These are phyloP conservation scores for Fragosphaeria purpurea DNA, from an alignment of 2,329 filamentous ascomycete species.

Conservation along the genomic window DNA sequence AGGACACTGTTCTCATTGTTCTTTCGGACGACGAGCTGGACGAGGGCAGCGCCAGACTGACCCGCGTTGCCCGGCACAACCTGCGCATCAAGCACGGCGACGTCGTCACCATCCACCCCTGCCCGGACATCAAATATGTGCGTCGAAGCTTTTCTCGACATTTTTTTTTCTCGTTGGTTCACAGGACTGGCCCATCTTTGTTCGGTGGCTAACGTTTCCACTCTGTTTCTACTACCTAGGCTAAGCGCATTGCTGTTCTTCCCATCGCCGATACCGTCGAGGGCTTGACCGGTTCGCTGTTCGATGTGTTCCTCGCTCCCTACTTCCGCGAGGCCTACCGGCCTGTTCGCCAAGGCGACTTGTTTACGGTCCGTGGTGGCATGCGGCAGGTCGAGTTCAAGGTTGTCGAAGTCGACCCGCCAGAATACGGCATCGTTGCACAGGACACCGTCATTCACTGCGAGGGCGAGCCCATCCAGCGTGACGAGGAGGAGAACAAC, in stretches of 20 bases:
- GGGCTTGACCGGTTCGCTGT: slow-evolving; percentile 92
- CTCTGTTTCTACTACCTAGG: slow-evolving; percentile 40
- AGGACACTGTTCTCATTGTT: slow-evolving; percentile 96
- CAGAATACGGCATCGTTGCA: slow-evolving; percentile 96
- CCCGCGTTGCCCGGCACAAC: slow-evolving; percentile 97
- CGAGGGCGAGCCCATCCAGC: slow-evolving; percentile 90
- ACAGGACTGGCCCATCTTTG: background rate
- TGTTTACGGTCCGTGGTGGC: slow-evolving; percentile 93
- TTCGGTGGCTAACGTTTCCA: background rate
- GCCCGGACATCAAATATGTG: slow-evolving; percentile 99
- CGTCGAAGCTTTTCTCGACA: slow-evolving; percentile 29
- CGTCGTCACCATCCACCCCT: slow-evolving; percentile 92
- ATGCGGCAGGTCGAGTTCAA: slow-evolving; percentile 99
- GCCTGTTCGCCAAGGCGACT: slow-evolving; percentile 90
- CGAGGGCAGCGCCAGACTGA: slow-evolving; percentile 93
- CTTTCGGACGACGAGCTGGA: slow-evolving; percentile 96
- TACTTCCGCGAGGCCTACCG: slow-evolving; percentile 99
- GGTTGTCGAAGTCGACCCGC: slow-evolving; percentile 96
- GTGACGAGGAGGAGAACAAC: slow-evolving; percentile 98
- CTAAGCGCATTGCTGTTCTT: slow-evolving; percentile 96
- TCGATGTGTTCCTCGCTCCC: slow-evolving; percentile 97
- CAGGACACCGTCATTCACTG: slow-evolving; percentile 99
- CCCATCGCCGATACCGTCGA: slow-evolving; percentile 98
- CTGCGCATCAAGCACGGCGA: slow-evolving; percentile 97
- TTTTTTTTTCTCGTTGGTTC: background rate